phyloP scores from a whole-genome alignment of 1,139 yeast genomes.

The Sugiyamaella japonica region DNA sequence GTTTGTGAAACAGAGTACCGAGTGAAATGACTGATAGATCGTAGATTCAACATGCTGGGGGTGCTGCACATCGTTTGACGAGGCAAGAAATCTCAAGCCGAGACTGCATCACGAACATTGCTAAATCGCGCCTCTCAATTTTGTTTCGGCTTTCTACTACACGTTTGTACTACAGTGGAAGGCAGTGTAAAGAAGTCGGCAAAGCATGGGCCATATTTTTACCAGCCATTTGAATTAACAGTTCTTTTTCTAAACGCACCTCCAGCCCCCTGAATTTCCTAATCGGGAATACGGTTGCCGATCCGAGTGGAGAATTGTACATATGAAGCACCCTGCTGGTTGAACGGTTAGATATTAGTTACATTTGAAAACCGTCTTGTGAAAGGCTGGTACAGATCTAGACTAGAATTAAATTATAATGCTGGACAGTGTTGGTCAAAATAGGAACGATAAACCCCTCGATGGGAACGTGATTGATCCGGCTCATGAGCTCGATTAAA shows the following conservation, averaged over 20 bases:
- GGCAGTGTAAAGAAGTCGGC: background rate
- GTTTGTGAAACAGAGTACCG: too few relatives aligned
- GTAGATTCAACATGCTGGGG: too few relatives aligned
- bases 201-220: background rate
- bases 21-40: too few relatives aligned
- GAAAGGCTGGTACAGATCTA: constrained; percentile 12
- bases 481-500: background rate
- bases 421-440: constrained; percentile 8
- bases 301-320: background rate
- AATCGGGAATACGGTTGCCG: background rate
- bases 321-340: too few relatives aligned
- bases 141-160: too few relatives aligned
- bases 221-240: constrained; percentile 4
- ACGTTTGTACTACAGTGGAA: too few relatives aligned
- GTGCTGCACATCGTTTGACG: too few relatives aligned
- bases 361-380: background rate
- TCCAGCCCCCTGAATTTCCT: constrained; percentile 11
- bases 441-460: background rate
- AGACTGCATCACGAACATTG: too few relatives aligned
- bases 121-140: too few relatives aligned
- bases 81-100: too few relatives aligned
- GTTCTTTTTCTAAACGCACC: background rate
- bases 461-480: background rate
- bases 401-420: constrained; percentile 3
- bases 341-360: too few relatives aligned